Base-by-base conservation (phyloP, 1,139 yeast species). In the Sugiyamaella grinbergsii region DNA sequence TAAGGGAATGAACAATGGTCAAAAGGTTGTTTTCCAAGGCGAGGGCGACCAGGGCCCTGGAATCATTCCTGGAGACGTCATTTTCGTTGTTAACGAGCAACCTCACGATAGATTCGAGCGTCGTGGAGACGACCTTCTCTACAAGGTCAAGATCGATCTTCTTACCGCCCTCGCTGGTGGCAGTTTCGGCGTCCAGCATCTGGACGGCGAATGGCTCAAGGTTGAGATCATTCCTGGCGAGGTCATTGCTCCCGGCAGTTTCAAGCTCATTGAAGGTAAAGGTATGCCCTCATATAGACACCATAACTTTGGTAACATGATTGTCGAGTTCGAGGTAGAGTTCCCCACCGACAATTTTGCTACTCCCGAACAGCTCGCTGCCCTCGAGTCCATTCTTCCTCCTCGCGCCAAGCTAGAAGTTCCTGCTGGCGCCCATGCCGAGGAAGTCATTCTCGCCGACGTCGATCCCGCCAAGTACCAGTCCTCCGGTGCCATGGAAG, bases 41-140 rank as follows among this genome's bases (percentile, higher is more conserved):
- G 97, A 91, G 76, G 98, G 98, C 66, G 98, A 94, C 72, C 97
- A 93, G 72, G 95, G 88, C 60, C 98, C 98, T 54, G 90, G 85
- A 68, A 80, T 89, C 57, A 82, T 91, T 55, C 96, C 98, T 24
- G 99, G 99, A 70, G 98, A 93, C 70, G 98, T 94, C 59, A 79
- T 93, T 55, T 91, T 93, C 61, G 86, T 90, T 43, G 81, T 93
- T 60, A 93, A 88, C 60, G 96, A 91, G 76, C 87, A 83, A 75
- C 85, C 89, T 54, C 93, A 94, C 69, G 82, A 80, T 37, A 70
- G 76, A 53, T 93, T 87, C 75, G 81, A 80, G 60, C 87, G 99
- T 79, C 84, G 86, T 71, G 96, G 91, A 62, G 86, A 89, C 67
- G 96, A 93, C 69, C 81, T 93, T 66, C 78, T 78, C 71, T 84